A percentile compares a stretch with the other conserved stretches of the same genome.
phyloP scores from a whole-genome alignment of 352 stramenopile species.

The Globisporangium iwayamae region DNA sequence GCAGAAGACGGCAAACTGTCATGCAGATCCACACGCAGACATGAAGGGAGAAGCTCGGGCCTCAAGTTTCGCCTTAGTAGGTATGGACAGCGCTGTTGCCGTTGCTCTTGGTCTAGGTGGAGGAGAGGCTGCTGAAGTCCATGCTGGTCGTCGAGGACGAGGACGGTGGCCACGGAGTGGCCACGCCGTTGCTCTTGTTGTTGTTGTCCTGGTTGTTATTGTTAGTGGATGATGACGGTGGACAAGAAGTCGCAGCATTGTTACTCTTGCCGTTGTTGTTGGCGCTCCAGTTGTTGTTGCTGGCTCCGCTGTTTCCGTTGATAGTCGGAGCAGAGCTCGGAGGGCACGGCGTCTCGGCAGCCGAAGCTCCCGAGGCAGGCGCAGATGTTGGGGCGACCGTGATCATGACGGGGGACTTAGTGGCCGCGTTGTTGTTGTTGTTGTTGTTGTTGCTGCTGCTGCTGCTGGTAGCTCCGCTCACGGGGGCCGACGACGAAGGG shows the following conservation, averaged over 20 bases:
- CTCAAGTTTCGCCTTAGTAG: neutral
- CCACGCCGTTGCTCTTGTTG: too few species aligned
- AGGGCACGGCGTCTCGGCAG: neutral
- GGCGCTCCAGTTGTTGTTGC: neutral
- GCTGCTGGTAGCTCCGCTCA: neutral
- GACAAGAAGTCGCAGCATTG: neutral
- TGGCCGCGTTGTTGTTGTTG: too few species aligned
- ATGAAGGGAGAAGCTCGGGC: too few species aligned
- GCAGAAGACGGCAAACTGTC: too few species aligned
- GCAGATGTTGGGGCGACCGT: too few species aligned
- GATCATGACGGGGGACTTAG: too few species aligned
- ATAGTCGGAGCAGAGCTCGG: neutral
- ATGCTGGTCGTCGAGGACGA: neutral
- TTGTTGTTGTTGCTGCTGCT: neutral
- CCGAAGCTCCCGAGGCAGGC: neutral
- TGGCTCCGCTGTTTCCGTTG: slow-evolving; percentile 4
- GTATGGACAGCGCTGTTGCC: neutral
- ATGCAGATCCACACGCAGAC: too few species aligned
- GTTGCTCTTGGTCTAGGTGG: neutral
- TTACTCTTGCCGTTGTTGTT: too few species aligned
- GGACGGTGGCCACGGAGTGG: neutral
- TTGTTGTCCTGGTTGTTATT: too few species aligned
- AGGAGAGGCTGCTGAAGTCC: neutral
- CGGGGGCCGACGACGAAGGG: neutral
- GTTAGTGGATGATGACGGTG: too few species aligned